A percentile compares a stretch with the other conserved stretches of the same genome.
These are phyloP conservation scores for Neonectria ditissima DNA, from an alignment of 2,329 filamentous ascomycete genomes.

Conservation along the genomic window DNA sequence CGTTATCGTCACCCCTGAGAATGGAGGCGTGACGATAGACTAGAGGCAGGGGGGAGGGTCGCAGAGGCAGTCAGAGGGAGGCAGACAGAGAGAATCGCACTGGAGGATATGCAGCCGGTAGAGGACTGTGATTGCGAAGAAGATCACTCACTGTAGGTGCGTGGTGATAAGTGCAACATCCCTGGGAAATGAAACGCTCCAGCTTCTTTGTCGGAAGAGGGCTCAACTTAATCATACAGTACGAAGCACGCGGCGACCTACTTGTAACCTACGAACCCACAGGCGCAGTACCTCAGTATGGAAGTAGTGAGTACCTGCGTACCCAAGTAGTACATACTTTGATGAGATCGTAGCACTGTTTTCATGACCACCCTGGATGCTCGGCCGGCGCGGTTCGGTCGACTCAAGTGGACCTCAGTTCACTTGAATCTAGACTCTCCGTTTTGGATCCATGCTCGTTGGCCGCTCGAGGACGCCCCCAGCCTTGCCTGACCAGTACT, in stretches of 20 bases:
- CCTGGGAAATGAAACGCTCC: background rate
- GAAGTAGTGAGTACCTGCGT: too few relatives aligned
- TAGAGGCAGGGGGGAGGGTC: too few relatives aligned
- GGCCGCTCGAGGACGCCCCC: too few relatives aligned
- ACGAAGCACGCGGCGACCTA: background rate
- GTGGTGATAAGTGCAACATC: too few relatives aligned
- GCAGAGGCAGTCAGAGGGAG: too few relatives aligned
- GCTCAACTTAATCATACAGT: background rate
- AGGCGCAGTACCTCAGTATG: too few relatives aligned
- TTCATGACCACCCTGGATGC: background rate
- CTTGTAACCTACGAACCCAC: too few relatives aligned
- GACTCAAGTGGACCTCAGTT: background rate
- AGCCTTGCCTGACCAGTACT: background rate
- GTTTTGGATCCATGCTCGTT: background rate
- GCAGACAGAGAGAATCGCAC: too few relatives aligned
- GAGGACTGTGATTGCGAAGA: background rate
- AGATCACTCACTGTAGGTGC: background rate
- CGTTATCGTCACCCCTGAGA: background rate
- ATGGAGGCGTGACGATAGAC: background rate
- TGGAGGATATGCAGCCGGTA: background rate
- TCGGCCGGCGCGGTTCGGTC: background rate
- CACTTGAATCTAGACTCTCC: background rate
- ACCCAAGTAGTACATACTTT: too few relatives aligned
- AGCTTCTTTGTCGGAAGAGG: background rate
- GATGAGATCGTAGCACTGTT: background rate